Percentiles rank a stretch among this genome's conserved stretches.
Conservation (phyloP, 352 stramenopile species). For the Globisporangium nagaii region DNA sequence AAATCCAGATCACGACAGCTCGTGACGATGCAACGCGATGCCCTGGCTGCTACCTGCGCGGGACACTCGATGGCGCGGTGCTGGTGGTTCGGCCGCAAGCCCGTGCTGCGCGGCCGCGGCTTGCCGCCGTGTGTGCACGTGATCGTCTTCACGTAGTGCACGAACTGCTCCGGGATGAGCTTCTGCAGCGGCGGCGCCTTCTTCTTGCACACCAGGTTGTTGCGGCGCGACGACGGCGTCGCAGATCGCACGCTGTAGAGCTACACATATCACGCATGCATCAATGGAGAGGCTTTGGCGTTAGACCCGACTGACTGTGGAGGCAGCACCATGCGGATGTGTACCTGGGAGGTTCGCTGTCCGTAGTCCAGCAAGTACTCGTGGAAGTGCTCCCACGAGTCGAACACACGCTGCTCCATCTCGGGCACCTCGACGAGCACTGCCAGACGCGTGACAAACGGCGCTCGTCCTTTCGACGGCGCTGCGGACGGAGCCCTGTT, state of each 20-base stretch:
- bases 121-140: constrained; percentile 29
- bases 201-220: constrained; percentile 18
- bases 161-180: constrained; percentile 22
- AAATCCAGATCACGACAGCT: neutral
- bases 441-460: constrained; percentile 16
- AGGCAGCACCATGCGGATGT: neutral
- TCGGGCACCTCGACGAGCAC: constrained; percentile 13
- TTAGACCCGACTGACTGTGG: neutral
- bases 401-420: constrained; percentile 17
- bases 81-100: constrained; percentile 18
- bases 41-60: constrained; percentile 22
- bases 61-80: constrained; percentile 27
- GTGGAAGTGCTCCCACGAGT: constrained; percentile 26
- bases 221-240: constrained; percentile 20
- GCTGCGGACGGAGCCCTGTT: neutral
- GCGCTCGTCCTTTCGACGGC: neutral
- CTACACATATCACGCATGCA: constrained; percentile 1
- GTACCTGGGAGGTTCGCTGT: constrained; percentile 18
- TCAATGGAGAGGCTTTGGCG: neutral
- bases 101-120: constrained; percentile 17
- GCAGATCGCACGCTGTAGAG: constrained; percentile 27
- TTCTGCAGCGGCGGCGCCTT: neutral
- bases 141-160: constrained; percentile 30
- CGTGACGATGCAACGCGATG: no score
- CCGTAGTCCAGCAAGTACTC: constrained; percentile 14